Base-by-base conservation (phyloP, 768 basidiomycete species). In the Auricularia auricula-judae region DNA sequence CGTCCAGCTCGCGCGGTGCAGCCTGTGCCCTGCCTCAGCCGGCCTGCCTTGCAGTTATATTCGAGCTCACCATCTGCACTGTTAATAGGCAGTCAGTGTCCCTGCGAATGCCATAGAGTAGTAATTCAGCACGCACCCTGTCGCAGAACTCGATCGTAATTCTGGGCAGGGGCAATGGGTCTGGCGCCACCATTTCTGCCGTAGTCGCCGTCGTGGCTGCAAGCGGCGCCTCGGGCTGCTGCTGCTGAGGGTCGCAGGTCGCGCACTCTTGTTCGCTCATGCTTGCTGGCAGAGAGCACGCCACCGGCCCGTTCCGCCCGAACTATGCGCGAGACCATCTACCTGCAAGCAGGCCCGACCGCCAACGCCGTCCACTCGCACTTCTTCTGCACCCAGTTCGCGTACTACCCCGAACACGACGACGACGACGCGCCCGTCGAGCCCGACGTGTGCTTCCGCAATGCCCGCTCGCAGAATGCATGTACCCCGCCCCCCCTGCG, bases 131-230 rank as follows among this genome's bases (percentile, higher is more conserved):
- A 79, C 88, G 71, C 72, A 93, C 91, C 77, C 92, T 80, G 73
- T 95, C 91, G 74, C 94, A 98, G 72, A 93, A 98, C 74, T 98
- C 94, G 67, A 98, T 89, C 5, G 82, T 82, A n/a, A 96, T 76
- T 35, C 82, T 82, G 2, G 89, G 84, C 44, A 16, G 42, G 35
- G 34, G 36, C n/a, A 21, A 21, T 29, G 58, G n/a, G 16, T 34
- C 39, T 34, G 36, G 29, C 54, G 23, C 36, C n/a, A 33, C 63
- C 21, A n/a, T 11, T 8, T 63, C 33, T 33, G 42, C 39, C 21
- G 21, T 2, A 21, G 33, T 39, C 42, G 47, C 29, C 29, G 29
- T 29, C 29, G 29, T 29, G 29, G 29, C 29, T 29, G 29, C 29
- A 29, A 29, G 47, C 14, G 10, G 14, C 18, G 18, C 21, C 47